Evolutionary conservation across 2,329 filamentous ascomycete species (phyloP), one percentile per base, ranked within the genome.

Genomic region (Blastomyces silverae): DNA sequence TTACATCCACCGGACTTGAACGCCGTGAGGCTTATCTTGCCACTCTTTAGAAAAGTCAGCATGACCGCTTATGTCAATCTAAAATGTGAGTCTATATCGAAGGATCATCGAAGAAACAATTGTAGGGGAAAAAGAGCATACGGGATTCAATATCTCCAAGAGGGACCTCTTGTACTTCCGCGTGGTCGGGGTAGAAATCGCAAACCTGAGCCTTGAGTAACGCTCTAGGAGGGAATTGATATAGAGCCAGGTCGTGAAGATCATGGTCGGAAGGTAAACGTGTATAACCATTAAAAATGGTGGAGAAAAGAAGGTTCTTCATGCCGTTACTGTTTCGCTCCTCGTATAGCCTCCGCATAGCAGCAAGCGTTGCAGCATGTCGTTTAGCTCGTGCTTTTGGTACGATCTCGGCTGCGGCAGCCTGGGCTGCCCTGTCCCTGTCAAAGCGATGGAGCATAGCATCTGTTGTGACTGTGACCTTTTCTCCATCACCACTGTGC

Each of bases 1-100:
- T 61, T 48, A 61, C 59, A 61, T 48, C 59, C 59, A 61, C 7
- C 59, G 59, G 37, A 61, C 59, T n/a, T 61, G 17, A 34, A 50
- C 59, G 3, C 44, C 59, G 1, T 34, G 1, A n/a, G 59, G 59
- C 44, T 61, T 61, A 1, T n/a, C 20, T 37, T 61, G 59, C 59
- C 59, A 61, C 44, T 61, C 59, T 61, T 48, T 17, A 25, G 20
- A 31, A 50, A 34, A 37, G 44, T 61, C 28, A 61, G 59, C 39
- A 50, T 22, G 4, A 2, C 7, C 39, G 34, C 13, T 61, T 34
- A 50, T 25, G 22, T 37, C 31, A 28, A 58, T 58, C 34, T 6
- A 15, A 42, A 22, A 22, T 25, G 6, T 20, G 22, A 25, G 53
- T 13, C 13, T 42, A 22, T 17, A 42, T 42, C 34, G 56, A 25